Evolutionary conservation across 2,329 filamentous ascomycete species (phyloP).

Genomic region (Neodidymelliopsis sp.): DNA sequence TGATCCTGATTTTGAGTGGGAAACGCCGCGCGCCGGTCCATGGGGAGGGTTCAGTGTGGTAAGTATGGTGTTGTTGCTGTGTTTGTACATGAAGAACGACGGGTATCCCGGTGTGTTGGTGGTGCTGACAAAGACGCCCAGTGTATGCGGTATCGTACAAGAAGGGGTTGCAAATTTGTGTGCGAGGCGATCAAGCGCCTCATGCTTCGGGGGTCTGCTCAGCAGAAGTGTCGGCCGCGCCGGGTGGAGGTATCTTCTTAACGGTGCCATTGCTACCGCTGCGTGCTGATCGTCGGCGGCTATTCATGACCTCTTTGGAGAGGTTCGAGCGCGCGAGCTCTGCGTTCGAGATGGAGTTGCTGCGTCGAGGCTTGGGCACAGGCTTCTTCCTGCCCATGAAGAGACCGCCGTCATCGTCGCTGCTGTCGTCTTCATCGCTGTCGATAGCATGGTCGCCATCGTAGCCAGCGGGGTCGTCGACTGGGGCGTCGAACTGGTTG

Average conservation of each 20-base stretch:
- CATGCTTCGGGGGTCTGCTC: conserved; percentile 10
- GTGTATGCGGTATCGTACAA: conserved; percentile 18
- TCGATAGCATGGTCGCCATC: conserved; percentile 52
- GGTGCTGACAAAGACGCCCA: conserved; percentile 9
- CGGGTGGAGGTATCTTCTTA: conserved; percentile 54
- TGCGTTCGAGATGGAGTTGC: conserved; percentile 49
- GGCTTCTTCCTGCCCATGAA: conserved; percentile 51
- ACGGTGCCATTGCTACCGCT: conserved; percentile 60
- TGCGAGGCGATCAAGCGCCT: background rate
- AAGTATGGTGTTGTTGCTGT: conserved; percentile 9
- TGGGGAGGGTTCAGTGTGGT: background rate
- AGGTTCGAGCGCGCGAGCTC: conserved; percentile 43
- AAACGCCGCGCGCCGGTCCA: conserved; percentile 17
- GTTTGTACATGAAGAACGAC: conserved; percentile 17
- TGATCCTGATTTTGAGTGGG: conserved; percentile 4
- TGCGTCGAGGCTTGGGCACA: conserved; percentile 37
- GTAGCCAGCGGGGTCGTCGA: conserved; percentile 49
- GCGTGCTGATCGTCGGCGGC: conserved; percentile 52
- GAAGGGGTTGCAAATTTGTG: background rate
- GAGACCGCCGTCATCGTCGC: conserved; percentile 51
- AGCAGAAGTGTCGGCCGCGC: conserved; percentile 6
- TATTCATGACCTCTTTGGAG: conserved; percentile 30
- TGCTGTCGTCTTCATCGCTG: conserved; percentile 51
- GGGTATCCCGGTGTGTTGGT: conserved; percentile 14
- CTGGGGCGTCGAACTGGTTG: conserved; percentile 35